Evolutionary conservation across 176 grass and related monocot genomes (phyloP), one percentile per base, ranked within the genome.

Genomic region (Echinochloa phyllopogon): DNA sequence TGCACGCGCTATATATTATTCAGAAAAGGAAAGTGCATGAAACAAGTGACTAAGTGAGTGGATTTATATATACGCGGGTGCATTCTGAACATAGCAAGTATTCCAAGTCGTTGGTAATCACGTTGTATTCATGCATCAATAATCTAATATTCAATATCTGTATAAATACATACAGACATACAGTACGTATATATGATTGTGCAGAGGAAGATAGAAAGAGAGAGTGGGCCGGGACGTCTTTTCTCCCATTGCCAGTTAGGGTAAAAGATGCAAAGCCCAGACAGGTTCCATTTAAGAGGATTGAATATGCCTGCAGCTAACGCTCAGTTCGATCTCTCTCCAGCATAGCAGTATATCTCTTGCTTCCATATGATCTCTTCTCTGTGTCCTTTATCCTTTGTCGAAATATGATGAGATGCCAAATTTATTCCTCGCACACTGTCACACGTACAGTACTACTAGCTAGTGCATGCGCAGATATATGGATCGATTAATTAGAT

Each of bases 341-440:
- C 17, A 53, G 17, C 17, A 20, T 53, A 20, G 15, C 17, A 18
- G 17, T 13, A 18, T 53, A 17, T 52, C 18, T 3, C 14, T 52
- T 52, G 13, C 50, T 52, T 52, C 50, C 4, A 53, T 18, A 5
- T 5, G 1, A 18, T 57, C 62, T 75, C 58, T 65, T 52, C 44
- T 65, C 69, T 8, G 8, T 75, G 69, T 74, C 82, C 43, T 74
- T 72, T 83, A 43, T 83, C 82, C 47, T 49, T 75, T 74, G 70
- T 65, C 82, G 0, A 52, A 63, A 80, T 73, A 73, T 29, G 29
- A 33, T 33, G 29, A 33, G 29, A 72, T 39, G 44, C 60, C 61
- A 24, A 65, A 65, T 16, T 65, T 64, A 79, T 65, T 79, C 77
- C 77, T 39, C 17, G n/a, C 2, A 21, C 60, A 79, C 42, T 38